phyloP scores from a whole-genome alignment of 1,139 yeast species.

The Blastobotrys serpentis region DNA sequence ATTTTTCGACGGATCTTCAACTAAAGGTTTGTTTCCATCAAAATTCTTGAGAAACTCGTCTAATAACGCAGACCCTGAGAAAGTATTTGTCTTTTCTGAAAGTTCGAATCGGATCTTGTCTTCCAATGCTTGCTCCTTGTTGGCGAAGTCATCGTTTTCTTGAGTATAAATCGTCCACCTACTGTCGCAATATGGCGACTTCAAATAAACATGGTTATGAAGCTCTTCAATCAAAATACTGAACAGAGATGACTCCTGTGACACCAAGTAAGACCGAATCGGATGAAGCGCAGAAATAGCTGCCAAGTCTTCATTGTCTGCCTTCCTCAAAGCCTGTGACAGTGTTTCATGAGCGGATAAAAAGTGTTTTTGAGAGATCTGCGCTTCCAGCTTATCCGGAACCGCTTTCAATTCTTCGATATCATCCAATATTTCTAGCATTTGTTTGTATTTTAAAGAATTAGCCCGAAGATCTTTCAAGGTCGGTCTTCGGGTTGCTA shows the following conservation, averaged over 20 bases:
- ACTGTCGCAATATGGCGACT: conserved; percentile 42
- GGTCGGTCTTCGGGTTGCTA: conserved; percentile 55
- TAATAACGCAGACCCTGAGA: conserved; percentile 35
- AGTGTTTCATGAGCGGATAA: conserved; percentile 66
- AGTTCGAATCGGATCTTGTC: conserved; percentile 35
- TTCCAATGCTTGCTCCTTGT: conserved; percentile 33
- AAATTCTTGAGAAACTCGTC: conserved; percentile 45
- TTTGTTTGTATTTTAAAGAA: conserved; percentile 61
- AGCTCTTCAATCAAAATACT: conserved; percentile 77
- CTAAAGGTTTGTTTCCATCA: conserved; percentile 26
- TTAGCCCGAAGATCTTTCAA: conserved; percentile 65
- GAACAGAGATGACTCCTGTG: conserved; percentile 61
- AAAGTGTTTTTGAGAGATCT: conserved; percentile 65
- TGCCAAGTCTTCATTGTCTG: conserved; percentile 62
- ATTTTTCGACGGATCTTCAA: conserved; percentile 33
- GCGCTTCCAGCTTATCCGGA: conserved; percentile 64
- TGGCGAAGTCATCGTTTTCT: conserved; percentile 30
- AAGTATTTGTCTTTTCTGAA: conserved; percentile 29
- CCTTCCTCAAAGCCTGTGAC: conserved; percentile 53
- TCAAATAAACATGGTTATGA: conserved; percentile 68
- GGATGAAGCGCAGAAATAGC: conserved; percentile 59
- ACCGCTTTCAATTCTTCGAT: conserved; percentile 60
- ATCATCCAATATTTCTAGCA: conserved; percentile 69
- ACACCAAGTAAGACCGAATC: conserved; percentile 56
- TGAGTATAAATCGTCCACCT: conserved; percentile 38